These are phyloP conservation scores for Leccinum longicurvipes DNA, from an alignment of 768 basidiomycete species.

Conservation along the genomic window DNA sequence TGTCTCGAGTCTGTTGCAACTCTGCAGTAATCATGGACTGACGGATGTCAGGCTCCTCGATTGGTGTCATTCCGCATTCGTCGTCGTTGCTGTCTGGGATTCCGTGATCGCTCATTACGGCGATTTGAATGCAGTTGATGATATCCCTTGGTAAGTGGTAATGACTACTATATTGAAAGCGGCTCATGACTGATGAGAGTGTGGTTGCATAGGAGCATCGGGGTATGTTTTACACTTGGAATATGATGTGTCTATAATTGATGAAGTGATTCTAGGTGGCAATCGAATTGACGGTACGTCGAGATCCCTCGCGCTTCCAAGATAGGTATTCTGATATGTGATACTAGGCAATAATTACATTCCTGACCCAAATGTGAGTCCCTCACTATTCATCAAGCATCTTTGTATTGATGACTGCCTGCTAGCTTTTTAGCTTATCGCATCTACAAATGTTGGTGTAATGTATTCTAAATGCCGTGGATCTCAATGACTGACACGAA, in stretches of 20 bases:
- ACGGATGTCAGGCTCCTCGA: conserved; percentile 18
- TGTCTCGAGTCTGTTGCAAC: not conserved
- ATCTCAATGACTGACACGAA: not conserved
- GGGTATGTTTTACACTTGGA: conserved; percentile 10
- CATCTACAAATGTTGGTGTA: conserved; percentile 20
- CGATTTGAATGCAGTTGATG: conserved; percentile 2
- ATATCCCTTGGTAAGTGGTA: conserved; percentile 21
- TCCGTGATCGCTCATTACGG: conserved; percentile 21
- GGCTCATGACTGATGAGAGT: not conserved
- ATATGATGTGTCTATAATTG: not conserved
- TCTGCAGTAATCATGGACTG: not conserved
- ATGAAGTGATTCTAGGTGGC: conserved; percentile 9
- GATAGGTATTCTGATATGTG: not conserved
- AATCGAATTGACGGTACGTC: conserved; percentile 19
- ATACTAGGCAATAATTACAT: conserved; percentile 22
- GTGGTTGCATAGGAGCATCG: conserved; percentile 18
- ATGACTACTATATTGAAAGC: not conserved
- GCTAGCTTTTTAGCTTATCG: conserved; percentile 25
- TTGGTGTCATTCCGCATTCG: conserved; percentile 20
- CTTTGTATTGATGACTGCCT: not conserved
- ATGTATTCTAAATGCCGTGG: not conserved
- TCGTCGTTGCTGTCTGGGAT: conserved; percentile 24
- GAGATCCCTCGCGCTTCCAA: not conserved
- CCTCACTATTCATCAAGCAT: too few species aligned
- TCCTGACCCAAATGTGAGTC: conserved; percentile 20